Evolutionary conservation across 345 rosid species (phyloP).

Genomic region (Bruguiera sexangula): DNA sequence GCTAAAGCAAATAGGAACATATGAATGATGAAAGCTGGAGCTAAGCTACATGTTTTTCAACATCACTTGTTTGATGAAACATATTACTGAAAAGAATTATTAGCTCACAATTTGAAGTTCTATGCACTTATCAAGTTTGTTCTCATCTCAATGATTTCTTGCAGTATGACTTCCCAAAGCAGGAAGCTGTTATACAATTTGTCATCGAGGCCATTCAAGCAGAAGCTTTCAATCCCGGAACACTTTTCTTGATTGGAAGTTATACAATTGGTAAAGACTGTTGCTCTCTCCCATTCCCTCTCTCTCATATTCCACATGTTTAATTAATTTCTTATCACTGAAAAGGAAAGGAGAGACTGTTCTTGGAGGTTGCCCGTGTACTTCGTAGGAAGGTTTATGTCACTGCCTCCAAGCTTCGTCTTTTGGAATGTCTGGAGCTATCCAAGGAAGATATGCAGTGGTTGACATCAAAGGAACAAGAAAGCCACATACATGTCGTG

Average conservation of each 20-base stretch:
- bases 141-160: conserved; percentile 19
- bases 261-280: conserved; percentile 71
- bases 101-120: not conserved
- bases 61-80: not conserved
- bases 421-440: conserved; percentile 73
- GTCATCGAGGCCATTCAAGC: conserved; percentile 97
- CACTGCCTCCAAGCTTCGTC: conserved; percentile 60
- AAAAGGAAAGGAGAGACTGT: conserved; percentile 87
- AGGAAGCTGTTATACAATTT: conserved; percentile 87
- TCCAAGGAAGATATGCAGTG: conserved; percentile 78
- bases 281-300: conserved; percentile 6
- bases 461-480: conserved; percentile 76
- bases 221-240: conserved; percentile 81
- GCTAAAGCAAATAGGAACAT: not conserved
- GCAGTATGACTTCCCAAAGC: conserved; percentile 96
- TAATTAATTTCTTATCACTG: not conserved
- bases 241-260: conserved; percentile 88
- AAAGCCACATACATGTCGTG: conserved; percentile 89
- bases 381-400: conserved; percentile 66
- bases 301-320: conserved; percentile 4
- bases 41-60: not conserved
- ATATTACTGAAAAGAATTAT: not conserved
- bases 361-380: conserved; percentile 87
- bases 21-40: not conserved
- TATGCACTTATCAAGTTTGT: not conserved